phyloP scores from a whole-genome alignment of 2,329 filamentous ascomycete species.

The Monilinia aucupariae region DNA sequence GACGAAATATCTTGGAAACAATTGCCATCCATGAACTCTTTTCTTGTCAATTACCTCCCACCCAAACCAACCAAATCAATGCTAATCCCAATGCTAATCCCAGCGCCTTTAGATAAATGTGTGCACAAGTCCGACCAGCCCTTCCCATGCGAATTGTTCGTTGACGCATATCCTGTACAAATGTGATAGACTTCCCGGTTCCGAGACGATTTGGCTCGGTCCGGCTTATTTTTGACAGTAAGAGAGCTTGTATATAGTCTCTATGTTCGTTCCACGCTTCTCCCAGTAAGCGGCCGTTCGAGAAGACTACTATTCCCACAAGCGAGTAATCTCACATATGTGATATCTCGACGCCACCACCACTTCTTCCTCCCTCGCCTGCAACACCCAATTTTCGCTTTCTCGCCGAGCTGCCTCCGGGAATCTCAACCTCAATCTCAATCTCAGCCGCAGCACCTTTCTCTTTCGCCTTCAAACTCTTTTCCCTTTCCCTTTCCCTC shows the following conservation, averaged over 20 bases:
- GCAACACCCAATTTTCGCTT: conserved; percentile 6
- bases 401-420: neutral
- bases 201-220: neutral
- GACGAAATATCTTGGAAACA: neutral
- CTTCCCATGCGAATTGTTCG: conserved; percentile 2
- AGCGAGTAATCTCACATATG: neutral
- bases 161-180: neutral
- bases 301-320: neutral
- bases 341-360: neutral
- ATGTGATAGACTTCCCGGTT: neutral
- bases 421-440: neutral
- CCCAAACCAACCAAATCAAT: neutral
- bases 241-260: neutral
- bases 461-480: neutral
- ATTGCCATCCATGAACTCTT: neutral
- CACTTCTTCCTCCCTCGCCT: neutral
- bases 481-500: neutral
- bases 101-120: neutral
- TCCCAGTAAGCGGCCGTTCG: neutral
- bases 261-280: neutral
- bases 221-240: neutral
- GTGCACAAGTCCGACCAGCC: neutral
- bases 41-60: neutral
- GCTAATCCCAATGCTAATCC: neutral
- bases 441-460: neutral